phyloP scores from a whole-genome alignment of 1,284 basidiomycete species.

The Fomitopsis pinicola region DNA sequence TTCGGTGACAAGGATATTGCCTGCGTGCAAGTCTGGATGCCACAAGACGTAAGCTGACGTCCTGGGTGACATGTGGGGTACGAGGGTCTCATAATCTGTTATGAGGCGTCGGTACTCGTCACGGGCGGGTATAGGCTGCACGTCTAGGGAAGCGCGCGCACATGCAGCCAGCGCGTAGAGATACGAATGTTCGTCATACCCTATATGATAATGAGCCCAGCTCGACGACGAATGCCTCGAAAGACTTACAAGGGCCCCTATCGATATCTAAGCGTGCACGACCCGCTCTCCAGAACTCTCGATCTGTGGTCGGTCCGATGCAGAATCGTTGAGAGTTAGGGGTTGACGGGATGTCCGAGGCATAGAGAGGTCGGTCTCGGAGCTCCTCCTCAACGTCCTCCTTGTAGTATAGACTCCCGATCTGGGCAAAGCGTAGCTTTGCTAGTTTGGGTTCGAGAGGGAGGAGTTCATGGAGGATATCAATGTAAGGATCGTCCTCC shows the following conservation, averaged over 20 bases:
- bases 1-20: too few relatives aligned
- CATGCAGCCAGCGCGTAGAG: conserved; percentile 8
- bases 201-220: neutral
- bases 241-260: conserved; percentile 24
- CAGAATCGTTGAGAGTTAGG: conserved; percentile 18
- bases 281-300: conserved; percentile 24
- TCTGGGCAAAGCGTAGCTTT: conserved; percentile 22
- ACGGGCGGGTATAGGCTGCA: neutral
- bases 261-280: conserved; percentile 19
- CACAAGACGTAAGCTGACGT: neutral
- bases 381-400: conserved; percentile 26
- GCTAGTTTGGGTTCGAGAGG: neutral
- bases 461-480: neutral
- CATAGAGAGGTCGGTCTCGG: conserved; percentile 6
- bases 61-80: conserved; percentile 3
- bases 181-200: conserved; percentile 5
- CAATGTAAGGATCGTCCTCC: conserved; percentile 11
- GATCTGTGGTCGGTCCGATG: conserved; percentile 22
- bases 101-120: neutral
- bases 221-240: neutral
- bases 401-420: conserved; percentile 34
- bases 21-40: too few relatives aligned
- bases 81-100: neutral
- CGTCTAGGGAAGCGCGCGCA: neutral
- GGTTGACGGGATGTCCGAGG: conserved; percentile 1